These are phyloP conservation scores for Suhomyces atakaporum DNA, from an alignment of 1,139 yeast species.

Conservation along the genomic window DNA sequence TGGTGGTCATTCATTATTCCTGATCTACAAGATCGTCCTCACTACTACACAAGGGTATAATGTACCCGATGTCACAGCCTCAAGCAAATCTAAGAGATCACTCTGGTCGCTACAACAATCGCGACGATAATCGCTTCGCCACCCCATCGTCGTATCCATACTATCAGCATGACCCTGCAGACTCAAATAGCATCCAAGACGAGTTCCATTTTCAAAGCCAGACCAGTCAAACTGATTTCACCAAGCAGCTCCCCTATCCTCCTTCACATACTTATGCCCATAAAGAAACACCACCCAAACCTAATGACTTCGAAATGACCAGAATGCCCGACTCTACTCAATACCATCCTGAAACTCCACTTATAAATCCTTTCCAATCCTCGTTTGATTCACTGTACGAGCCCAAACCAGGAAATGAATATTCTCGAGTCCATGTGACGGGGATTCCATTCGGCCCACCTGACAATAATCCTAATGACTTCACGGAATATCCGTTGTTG, in stretches of 20 bases:
- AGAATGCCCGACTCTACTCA: constrained; percentile 1
- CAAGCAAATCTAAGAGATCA: constrained; percentile 7
- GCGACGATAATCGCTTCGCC: constrained; percentile 2
- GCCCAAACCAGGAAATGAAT: not conserved
- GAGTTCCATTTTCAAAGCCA: constrained; percentile 5
- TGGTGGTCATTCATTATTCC: no score
- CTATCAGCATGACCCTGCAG: not conserved
- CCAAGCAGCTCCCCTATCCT: constrained; percentile 9
- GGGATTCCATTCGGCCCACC: constrained; percentile 9
- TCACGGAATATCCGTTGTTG: constrained; percentile 8
- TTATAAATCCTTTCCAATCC: constrained; percentile 12
- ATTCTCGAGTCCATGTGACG: not conserved
- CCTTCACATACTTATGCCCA: constrained; percentile 5
- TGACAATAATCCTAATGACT: constrained; percentile 3
- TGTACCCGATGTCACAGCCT: constrained; percentile 1
- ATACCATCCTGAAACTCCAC: constrained; percentile 8
- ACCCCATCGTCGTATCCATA: constrained; percentile 3
- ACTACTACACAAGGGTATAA: no score
- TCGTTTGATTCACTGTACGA: constrained; percentile 8
- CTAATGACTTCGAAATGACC: constrained; percentile 10
- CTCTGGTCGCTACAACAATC: constrained; percentile 5
- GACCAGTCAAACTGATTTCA: not conserved
- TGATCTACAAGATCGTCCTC: no score
- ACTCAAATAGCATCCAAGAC: constrained; percentile 2
- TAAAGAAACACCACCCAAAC: constrained; percentile 7